Conservation (phyloP, 495 filamentous ascomycete genomes). For the Neurospora sp. region DNA sequence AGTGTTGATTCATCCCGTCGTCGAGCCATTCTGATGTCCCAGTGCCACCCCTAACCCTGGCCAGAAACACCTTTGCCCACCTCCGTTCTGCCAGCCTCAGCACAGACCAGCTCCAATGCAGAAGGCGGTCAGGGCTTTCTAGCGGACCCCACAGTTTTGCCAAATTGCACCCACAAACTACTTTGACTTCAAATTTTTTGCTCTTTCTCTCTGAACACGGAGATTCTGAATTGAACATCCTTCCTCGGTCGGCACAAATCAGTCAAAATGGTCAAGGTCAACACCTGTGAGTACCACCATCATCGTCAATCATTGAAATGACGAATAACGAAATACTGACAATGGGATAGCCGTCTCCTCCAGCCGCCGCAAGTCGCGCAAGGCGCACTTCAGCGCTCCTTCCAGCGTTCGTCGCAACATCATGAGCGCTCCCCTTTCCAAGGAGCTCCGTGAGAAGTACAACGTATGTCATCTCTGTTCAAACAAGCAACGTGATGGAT, state of each 20-base stretch:
- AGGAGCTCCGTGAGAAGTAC: constrained; percentile 93
- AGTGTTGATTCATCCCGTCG: not conserved
- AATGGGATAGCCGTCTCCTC: constrained; percentile 29
- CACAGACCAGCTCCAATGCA: not conserved
- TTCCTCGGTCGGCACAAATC: constrained; percentile 21
- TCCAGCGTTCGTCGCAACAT: constrained; percentile 83
- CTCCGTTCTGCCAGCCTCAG: not conserved
- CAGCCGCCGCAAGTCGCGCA: constrained; percentile 93
- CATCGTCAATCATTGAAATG: not conserved
- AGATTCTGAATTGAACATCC: constrained; percentile 1
- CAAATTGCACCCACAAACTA: not conserved
- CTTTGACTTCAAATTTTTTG: not conserved
- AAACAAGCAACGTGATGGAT: too few species aligned
- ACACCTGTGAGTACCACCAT: constrained; percentile 14
- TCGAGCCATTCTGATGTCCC: not conserved
- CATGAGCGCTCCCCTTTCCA: constrained; percentile 89
- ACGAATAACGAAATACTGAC: not conserved
- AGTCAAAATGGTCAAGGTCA: constrained; percentile 28
- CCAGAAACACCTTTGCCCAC: not conserved
- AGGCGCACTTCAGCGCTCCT: constrained; percentile 89
- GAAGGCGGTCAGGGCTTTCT: not conserved
- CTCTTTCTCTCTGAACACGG: not conserved
- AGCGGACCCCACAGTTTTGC: not conserved
- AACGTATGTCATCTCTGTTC: too few species aligned
- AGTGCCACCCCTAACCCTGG: not conserved